Base-by-base conservation (phyloP, 257 asterid species). In the Plantago elongata region DNA sequence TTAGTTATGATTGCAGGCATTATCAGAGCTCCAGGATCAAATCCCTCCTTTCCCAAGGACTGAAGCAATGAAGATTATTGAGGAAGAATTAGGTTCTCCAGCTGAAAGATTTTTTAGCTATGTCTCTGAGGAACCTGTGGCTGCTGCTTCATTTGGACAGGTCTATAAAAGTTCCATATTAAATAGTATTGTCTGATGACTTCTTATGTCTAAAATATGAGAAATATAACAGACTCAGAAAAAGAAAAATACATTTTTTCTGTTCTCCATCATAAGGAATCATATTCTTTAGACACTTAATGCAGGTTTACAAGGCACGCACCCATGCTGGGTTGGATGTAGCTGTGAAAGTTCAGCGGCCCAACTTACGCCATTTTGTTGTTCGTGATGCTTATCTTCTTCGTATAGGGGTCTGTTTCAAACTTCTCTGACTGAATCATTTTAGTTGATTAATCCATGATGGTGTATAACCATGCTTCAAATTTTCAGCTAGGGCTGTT, bases 141-240 rank as follows among this genome's bases (percentile, higher is more conserved):
- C 97, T 77, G 97, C 97, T 72, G 99, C 99, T 82, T 92, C 99
- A 74, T 92, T 92, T 75, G 99, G 99, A 69, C 99, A 92, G 99
- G 99, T 91, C 66, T 57, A 54, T 51, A 78, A 72, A 67, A 37
- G 51, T 69, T 67, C 46, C 67, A 61, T 69, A 34, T 38, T 15
- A n/a, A n/a, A 51, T 59, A 42, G 66, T 22, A 30, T 64, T 54
- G 40, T 61, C 64, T 56, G 12, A 38, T 34, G 51, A 65, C 67
- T 69, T 51, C 50, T 49, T 34, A 2, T 34, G 40, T 34, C 8
- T 34, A 34, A 34, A 7, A 34, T 45, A 55, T 51, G 63, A 70
- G 56, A 18, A 1, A 22, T 50, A 57, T 51, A 64, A 45, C 56
- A 15, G 10, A 27, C 37, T 34, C 54, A 42, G 52, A 64, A 47